Evolutionary conservation across 805 yeast genomes (phyloP).

Genomic region (Candida endomychidarum): DNA sequence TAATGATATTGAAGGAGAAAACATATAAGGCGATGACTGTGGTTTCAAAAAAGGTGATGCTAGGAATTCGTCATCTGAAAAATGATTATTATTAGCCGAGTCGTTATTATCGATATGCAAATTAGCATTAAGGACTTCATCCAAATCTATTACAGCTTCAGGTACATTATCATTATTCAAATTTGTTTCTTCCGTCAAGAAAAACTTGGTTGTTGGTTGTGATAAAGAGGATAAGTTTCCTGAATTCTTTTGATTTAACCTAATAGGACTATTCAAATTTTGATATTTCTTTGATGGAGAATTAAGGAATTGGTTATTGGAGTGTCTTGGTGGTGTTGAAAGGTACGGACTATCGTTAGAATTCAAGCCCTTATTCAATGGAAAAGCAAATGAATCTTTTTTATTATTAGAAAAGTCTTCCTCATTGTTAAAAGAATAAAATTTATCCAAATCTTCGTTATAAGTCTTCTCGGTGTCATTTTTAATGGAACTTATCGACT

Average conservation of each 20-base stretch:
- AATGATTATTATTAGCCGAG: slow-evolving; percentile 11
- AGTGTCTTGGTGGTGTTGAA: slow-evolving; percentile 17
- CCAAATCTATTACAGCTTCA: slow-evolving; percentile 41
- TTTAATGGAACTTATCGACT: background rate
- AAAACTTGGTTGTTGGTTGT: slow-evolving; percentile 21
- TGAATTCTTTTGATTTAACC: slow-evolving; percentile 24
- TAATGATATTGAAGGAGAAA: slow-evolving; percentile 18
- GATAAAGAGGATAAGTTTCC: background rate
- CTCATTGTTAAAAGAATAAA: slow-evolving; percentile 33
- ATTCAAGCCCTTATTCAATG: slow-evolving; percentile 13
- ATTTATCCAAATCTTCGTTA: slow-evolving; percentile 24
- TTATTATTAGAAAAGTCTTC: slow-evolving; percentile 31
- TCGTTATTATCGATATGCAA: slow-evolving; percentile 23
- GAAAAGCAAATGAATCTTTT: slow-evolving; percentile 30
- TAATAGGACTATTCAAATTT: slow-evolving; percentile 36
- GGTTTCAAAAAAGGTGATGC: slow-evolving; percentile 32
- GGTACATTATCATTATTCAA: slow-evolving; percentile 31
- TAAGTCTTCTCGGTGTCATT: background rate
- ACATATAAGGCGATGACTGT: slow-evolving; percentile 11
- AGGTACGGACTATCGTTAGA: slow-evolving; percentile 6
- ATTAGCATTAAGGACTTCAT: slow-evolving; percentile 35
- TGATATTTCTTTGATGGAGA: slow-evolving; percentile 17
- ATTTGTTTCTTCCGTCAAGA: slow-evolving; percentile 30
- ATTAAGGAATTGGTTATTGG: slow-evolving; percentile 2
- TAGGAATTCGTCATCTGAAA: slow-evolving; percentile 27